phyloP scores from a whole-genome alignment of 805 yeast genomes.

The Brettanomyces nanus region DNA sequence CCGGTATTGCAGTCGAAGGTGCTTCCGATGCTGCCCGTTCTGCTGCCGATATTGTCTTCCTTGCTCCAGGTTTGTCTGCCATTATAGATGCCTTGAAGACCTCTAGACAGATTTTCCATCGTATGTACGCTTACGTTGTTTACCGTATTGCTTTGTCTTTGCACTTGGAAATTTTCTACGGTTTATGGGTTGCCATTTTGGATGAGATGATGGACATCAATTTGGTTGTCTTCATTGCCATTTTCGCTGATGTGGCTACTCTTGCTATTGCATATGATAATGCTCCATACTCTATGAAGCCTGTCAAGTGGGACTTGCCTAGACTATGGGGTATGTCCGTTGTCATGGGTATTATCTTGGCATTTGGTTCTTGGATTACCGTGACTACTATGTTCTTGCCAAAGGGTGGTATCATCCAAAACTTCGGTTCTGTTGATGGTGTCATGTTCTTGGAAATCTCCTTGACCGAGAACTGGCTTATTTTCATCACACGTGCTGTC shows the following conservation, averaged over 20 bases:
- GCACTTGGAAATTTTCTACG: constrained; percentile 87
- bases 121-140: constrained; percentile 94
- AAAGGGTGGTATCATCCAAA: constrained; percentile 86
- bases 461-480: constrained; percentile 91
- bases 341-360: constrained; percentile 70
- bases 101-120: constrained; percentile 93
- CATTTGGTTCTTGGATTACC: constrained; percentile 86
- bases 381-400: constrained; percentile 83
- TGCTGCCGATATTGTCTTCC: constrained; percentile 90
- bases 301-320: constrained; percentile 92
- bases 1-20: constrained; percentile 97
- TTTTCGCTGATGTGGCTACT: constrained; percentile 94
- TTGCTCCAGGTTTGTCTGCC: constrained; percentile 91
- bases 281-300: constrained; percentile 84
- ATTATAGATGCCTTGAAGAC: constrained; percentile 89
- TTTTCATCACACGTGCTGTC: constrained; percentile 88
- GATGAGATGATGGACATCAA: constrained; percentile 77
- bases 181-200: constrained; percentile 91
- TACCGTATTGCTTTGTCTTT: constrained; percentile 93
- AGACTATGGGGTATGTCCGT: constrained; percentile 93
- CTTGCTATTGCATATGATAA: constrained; percentile 78
- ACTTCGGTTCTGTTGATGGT: constrained; percentile 88
- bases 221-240: constrained; percentile 89
- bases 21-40: constrained; percentile 93
- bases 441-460: constrained; percentile 86